These are phyloP conservation scores for Botrytis sinoallii DNA, from an alignment of 2,329 filamentous ascomycete species.

Conservation along the genomic window DNA sequence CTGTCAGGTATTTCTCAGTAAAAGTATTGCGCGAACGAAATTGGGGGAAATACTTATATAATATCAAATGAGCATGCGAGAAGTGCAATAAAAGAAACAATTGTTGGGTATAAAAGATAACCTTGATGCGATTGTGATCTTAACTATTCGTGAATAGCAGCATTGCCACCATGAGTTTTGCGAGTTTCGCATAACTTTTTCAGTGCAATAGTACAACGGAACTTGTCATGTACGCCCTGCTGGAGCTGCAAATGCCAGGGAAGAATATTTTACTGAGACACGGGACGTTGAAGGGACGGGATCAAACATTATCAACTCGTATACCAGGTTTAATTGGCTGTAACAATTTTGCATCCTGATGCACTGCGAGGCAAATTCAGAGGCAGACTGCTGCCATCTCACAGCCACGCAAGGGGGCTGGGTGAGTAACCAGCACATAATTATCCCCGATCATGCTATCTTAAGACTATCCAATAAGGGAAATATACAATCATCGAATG, in stretches of 20 bases:
- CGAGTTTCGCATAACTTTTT: not conserved
- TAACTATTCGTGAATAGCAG: not conserved
- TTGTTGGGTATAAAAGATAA: not conserved
- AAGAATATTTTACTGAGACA: not conserved
- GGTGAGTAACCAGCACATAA: not conserved
- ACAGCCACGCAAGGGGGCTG: not conserved
- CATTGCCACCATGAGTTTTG: not conserved
- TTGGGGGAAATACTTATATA: not conserved
- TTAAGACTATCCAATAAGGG: not conserved
- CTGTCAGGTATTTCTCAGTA: not conserved
- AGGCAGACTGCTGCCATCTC: not conserved
- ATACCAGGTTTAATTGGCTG: not conserved
- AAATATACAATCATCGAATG: not conserved
- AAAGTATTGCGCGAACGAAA: not conserved
- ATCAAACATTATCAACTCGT: not conserved
- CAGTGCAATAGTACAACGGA: not conserved
- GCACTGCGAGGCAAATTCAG: not conserved
- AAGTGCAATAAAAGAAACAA: not conserved
- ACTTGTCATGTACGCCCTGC: not conserved
- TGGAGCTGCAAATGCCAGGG: not conserved
- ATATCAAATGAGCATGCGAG: not conserved
- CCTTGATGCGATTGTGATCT: not conserved
- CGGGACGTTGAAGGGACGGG: not conserved
- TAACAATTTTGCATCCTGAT: not conserved
- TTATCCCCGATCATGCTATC: not conserved